Base-by-base conservation (phyloP, 345 rosid species). In the Eucalyptus fibrosa region DNA sequence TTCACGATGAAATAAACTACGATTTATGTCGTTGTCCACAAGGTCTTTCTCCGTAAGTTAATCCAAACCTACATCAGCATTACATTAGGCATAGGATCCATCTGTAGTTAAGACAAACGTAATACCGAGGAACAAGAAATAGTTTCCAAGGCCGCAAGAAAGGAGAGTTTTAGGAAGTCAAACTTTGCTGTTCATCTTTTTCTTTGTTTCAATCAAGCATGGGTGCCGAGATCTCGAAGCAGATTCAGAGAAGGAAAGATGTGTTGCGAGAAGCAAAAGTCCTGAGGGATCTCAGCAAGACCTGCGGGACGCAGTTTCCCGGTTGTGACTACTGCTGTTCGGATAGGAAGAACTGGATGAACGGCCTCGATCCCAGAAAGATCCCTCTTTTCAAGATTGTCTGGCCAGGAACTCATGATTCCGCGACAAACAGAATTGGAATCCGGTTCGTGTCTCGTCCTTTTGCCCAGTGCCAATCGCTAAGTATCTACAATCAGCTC, bases 401-500 rank as follows among this genome's bases (percentile, higher is more conserved):
- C 13, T 98, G 99, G 99, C 99, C 99, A 4, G 99, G 99, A 16
- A 96, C 99, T 1, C 99, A 98, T 62, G 97, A 98, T 90, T 96
- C 99, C 2, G 99, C 99, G 30, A 97, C 99, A 16, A 91, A 98
- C 91, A 95, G 93, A 93, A 97, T 98, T 88, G 99, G 99, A 13
- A 90, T 97, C 53, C 92, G 93, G 2, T 90, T 91, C 55, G 85
- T 98, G 18, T 89, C 96, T n/a, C 97, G 99, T 42, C 99, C 99
- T 13, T 95, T 97, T 26, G 98, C 97, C 7, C 98, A 97, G 89
- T 98, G 99, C 91, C 99, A 98, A 55, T 93, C 98, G 28, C 88
- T 96, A 55, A 93, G 98, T 3, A 93, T 97, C 86, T 97, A 96
- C 91, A 49, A 90, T 32, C 99, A 98, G 94, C 97, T 98, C 26